A percentile compares a stretch with the other conserved stretches of the same genome.
Conservation (phyloP, 805 yeast species). For the Candida vaughaniae region DNA sequence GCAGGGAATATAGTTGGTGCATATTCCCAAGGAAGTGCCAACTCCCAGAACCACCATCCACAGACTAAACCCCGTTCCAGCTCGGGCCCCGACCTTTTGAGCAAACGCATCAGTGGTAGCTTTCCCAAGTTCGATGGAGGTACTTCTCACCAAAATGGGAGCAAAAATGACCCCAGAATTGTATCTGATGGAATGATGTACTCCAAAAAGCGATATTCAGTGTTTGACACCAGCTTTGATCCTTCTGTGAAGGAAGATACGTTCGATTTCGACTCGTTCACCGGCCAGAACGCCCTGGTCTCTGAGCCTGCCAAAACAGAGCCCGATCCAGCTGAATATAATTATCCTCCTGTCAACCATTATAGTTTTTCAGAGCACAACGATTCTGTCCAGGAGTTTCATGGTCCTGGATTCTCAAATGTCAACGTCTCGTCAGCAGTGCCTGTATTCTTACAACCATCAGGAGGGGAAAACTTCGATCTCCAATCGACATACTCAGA, state of each 20-base stretch:
- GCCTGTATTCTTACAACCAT: conserved; percentile 7
- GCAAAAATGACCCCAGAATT: conserved; percentile 1
- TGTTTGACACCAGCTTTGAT: conserved; percentile 16
- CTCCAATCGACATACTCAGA: conserved; percentile 7
- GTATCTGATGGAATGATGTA: conserved; percentile 14
- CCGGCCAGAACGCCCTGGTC: no score
- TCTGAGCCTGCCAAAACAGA: not conserved
- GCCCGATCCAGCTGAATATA: not conserved
- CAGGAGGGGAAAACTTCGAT: conserved; percentile 3
- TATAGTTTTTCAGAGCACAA: conserved; percentile 9
- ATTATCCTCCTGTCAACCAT: not conserved
- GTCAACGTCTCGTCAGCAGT: conserved; percentile 1
- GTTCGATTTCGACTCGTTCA: no score
- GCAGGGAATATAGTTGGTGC: no score
- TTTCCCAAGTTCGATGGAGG: no score
- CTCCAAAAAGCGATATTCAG: conserved; percentile 11
- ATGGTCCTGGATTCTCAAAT: not conserved
- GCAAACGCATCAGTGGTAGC: not conserved
- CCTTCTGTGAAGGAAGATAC: conserved; percentile 12
- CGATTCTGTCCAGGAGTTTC: conserved; percentile 6
- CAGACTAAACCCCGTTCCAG: not conserved
- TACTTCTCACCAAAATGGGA: not conserved
- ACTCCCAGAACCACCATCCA: not conserved
- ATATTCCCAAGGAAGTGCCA: no score
- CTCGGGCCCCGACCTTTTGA: conserved; percentile 1